Base-by-base conservation (phyloP, 2,329 filamentous ascomycete genomes). In the Aspergillus sp. region DNA sequence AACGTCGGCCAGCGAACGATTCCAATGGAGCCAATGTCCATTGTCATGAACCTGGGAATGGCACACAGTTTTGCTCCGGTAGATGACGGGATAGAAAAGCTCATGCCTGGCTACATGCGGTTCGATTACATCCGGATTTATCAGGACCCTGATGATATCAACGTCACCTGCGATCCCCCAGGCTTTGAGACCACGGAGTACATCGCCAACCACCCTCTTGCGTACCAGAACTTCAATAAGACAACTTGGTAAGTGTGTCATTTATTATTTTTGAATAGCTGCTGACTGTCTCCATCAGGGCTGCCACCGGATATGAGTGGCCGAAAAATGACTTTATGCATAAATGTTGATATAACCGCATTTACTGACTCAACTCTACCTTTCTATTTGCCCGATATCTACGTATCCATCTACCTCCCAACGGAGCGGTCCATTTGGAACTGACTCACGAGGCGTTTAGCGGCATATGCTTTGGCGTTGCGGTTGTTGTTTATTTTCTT, bases 81-180 rank as follows among this genome's bases (percentile, higher is more conserved):
- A 60, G 85, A 89, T 66, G 72, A 85, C 57, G 80, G 79, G 1
- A 84, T 90, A 23, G 75, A 70, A 4, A 66, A 79, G 15, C 73
- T 84, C 44, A 78, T 89, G 66, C 87, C 87, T 3, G 87, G 85
- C 2, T 84, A 79, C 2, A 87, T 90, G 81, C 80, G 86, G 2
- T 77, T 90, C 57, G 87, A 90, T 71, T 90, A 89, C 68, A 79
- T 90, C 54, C 83, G 88, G 14, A 87, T 90, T 51, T 90, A 90
- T 66, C 87, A 90, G 70, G 83, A 87, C 60, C 79, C 82, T 14
- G 80, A 83, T 52, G 76, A 80, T 12, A 78, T 82, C 65, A 79
- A 79, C 40, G 67, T 89, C 50, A 89, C 86, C 15, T 90, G 88
- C 70, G 88, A 90, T 73, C 88, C 88, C 3, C 77, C 79, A 0